Percentiles rank a stretch among this genome's conserved stretches.
Conservation (phyloP, 2,329 filamentous ascomycete genomes). For the Akanthomyces lecanii region DNA sequence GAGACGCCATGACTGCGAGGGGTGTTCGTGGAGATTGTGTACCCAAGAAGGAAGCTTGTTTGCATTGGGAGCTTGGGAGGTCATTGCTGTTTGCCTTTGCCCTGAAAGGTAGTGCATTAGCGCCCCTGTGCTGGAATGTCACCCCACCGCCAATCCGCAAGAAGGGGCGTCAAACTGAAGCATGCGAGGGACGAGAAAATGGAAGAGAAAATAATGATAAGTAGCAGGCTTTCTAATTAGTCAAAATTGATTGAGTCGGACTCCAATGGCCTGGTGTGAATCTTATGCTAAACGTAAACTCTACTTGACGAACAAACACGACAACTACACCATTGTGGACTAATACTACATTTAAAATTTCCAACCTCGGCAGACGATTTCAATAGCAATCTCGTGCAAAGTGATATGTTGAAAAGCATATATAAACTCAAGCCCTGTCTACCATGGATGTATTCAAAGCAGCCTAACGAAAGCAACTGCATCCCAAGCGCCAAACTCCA, state of each 20-base stretch:
- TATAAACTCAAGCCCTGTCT: neutral
- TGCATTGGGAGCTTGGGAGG: neutral
- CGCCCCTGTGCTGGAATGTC: neutral
- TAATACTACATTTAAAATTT: neutral
- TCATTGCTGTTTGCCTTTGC: neutral
- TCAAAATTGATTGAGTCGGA: no score
- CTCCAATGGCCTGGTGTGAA: neutral
- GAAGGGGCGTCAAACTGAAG: no score
- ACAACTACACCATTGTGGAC: neutral
- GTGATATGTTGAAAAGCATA: neutral
- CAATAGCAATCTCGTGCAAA: no score
- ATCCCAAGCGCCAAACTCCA: conserved; percentile 15
- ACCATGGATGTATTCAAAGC: neutral
- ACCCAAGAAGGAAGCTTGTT: neutral
- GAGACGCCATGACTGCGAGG: conserved; percentile 37
- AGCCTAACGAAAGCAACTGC: conserved; percentile 3
- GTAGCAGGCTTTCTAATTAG: no score
- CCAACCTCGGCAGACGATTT: no score
- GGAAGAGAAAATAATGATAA: no score
- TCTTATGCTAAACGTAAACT: neutral
- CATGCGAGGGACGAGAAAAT: neutral
- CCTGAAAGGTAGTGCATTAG: neutral
- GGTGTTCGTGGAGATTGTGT: neutral
- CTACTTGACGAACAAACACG: neutral
- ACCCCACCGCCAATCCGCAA: neutral